Evolutionary conservation across 306 rosid species (phyloP), one percentile per base, ranked within the genome.

Genomic region (Castanea mollissima): DNA sequence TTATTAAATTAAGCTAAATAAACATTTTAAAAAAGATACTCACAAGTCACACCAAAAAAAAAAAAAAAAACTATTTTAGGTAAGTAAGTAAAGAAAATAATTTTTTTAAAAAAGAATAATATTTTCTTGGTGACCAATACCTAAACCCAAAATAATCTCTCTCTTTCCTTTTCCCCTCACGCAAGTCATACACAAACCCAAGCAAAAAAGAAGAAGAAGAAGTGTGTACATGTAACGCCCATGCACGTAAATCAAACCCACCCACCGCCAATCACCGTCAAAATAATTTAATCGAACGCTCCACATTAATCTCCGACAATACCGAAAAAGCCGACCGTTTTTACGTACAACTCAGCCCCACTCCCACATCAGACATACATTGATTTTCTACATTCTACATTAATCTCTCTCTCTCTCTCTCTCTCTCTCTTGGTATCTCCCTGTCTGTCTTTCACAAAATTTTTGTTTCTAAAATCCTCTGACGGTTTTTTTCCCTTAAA

Each of bases 321-420:
- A 52, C 60, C 44, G 16, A 73, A 60, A 73, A 84, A 81, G 38
- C 60, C 35, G 55, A 73, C 81, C 55, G 64, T 73, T 77, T 74
- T 71, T 3, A 9, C 31, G 64, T 56, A 74, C 83, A 56, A 75
- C 79, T 69, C 79, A 80, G 83, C 86, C 87, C 88, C 91, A 83
- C 88, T 71, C 84, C 86, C 46, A 38, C 46, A 88, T 81, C 81
- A 76, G 79, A 70, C 72, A 79, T 56, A 25, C 68, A 35, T 31
- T 25, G 27, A 25, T 25, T 68, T 15, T 11, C 51, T 44, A 8
- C 51, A 10, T 12, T 2, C 54, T 2, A 49, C 15, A 12, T 49
- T 13, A 49, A 49, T 49, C 4, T 49, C 3, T 3, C 2, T 2
- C 2, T 49, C 54, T 49, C 2, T 2, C 2, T 49, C 54, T 49